Base-by-base conservation (phyloP, 2,329 filamentous ascomycete species). In the Nannizziopsis barbatae region DNA sequence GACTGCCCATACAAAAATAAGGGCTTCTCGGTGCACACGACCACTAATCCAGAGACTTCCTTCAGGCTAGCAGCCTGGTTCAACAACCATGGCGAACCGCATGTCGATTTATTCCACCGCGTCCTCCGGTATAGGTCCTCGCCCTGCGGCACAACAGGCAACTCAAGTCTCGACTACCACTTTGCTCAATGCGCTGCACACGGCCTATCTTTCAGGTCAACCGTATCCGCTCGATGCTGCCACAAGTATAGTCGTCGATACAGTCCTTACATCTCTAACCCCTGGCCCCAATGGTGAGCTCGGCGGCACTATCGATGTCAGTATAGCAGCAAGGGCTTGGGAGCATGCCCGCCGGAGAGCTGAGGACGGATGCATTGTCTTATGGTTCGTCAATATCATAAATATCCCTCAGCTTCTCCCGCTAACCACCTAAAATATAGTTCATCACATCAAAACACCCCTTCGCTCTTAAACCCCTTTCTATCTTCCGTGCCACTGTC, bases 341-440 rank as follows among this genome's bases (percentile, higher is more conserved):
- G 92, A 98, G 69, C 92, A 98, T 72, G 90, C 92, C 49, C 79
- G 90, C 57, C 81, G 92, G 53, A 80, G 92, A 70, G 92, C 92
- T 37, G 92, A 98, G 65, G 92, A 98, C 70, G 89, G 87, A 12
- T 95, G 89, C 62, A 84, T 98, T 54, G 75, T 96, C 47, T 69
- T 98, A 56, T 84, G 85, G 87, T 94, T 74, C 57, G 80, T 68
- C 22, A 27, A 27, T 27, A 27, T 45, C 17, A 32, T 5, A 14
- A n/a, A 14, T 31, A 30, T 12, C 9, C 6, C 18, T 17, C 22
- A 20, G 11, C 6, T 38, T 20, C 2, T 35, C 20, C 20, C 41
- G 10, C 42, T 45, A 15, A 50, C 42, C 31, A 12, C 2, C 14
- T 5, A 18, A 5, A 15, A 41, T 50, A 32, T 57, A 94, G 88